Conservation (phyloP, 2,329 filamentous ascomycete genomes). For the Penicillium olsonii region DNA sequence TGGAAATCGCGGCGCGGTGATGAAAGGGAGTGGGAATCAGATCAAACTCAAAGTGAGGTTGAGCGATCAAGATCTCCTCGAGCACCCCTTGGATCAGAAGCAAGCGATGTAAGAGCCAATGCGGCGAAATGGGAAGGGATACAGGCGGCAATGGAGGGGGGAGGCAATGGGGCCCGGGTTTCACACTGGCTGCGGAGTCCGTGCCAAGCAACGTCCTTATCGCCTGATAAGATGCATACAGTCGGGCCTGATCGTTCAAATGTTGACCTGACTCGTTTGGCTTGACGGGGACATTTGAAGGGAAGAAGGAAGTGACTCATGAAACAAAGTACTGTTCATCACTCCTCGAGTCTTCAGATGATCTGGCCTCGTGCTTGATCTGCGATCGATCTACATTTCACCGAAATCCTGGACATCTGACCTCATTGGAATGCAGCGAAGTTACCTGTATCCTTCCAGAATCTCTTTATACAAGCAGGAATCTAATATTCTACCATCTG, state of each 20-base stretch:
- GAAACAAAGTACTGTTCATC: background rate
- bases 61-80: constrained; percentile 6
- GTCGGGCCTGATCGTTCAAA: too few species aligned
- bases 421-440: constrained; percentile 8
- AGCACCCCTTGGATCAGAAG: constrained; percentile 5
- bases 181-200: constrained; percentile 24
- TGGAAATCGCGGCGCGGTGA: background rate
- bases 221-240: constrained; percentile 21
- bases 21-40: constrained; percentile 1
- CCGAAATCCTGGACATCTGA: constrained; percentile 8
- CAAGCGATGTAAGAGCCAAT: constrained; percentile 9
- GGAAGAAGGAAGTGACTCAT: background rate
- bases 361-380: constrained; percentile 13
- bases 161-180: constrained; percentile 23
- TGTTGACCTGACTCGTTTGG: too few species aligned
- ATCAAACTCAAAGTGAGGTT: constrained; percentile 1
- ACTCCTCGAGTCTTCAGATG: constrained; percentile 4
- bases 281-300: too few species aligned
- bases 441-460: background rate
- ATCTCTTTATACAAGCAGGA: background rate
- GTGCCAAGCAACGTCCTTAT: constrained; percentile 24
- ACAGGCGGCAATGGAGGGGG: constrained; percentile 22
- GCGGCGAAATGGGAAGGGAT: constrained; percentile 16
- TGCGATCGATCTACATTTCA: constrained; percentile 3
- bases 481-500: background rate